Percentiles rank a stretch among this genome's conserved stretches.
Evolutionary conservation across 306 rosid species (phyloP).

Genomic region (Rubus idaeus): DNA sequence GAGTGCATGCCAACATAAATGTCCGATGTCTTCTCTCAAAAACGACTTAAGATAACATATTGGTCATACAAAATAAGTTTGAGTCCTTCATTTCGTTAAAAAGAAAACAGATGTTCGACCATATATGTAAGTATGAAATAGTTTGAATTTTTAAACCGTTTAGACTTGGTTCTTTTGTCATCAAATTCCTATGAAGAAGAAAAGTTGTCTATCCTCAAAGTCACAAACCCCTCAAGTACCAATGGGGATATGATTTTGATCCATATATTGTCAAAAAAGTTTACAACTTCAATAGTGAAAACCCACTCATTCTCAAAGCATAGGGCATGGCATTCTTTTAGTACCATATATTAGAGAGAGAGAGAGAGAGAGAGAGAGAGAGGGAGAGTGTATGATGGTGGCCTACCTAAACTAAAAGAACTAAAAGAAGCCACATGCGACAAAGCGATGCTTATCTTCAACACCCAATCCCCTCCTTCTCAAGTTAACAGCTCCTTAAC

Average conservation of each 20-base stretch:
- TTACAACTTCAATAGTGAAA: neutral
- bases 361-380: neutral
- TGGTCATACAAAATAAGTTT: too few relatives aligned
- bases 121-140: too few relatives aligned
- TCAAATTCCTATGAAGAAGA: too few relatives aligned
- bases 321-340: neutral
- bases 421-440: slow-evolving; percentile 29
- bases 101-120: too few relatives aligned
- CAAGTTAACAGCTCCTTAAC: slow-evolving; percentile 42
- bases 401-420: too few relatives aligned
- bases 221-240: neutral
- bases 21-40: too few relatives aligned
- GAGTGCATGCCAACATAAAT: too few relatives aligned
- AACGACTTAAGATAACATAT: too few relatives aligned
- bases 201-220: too few relatives aligned
- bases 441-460: slow-evolving; percentile 44
- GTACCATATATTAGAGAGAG: neutral
- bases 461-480: slow-evolving; percentile 19
- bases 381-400: slow-evolving; percentile 20
- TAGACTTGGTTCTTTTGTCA: too few relatives aligned
- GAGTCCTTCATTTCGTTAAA: too few relatives aligned
- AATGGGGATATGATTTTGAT: neutral
- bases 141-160: too few relatives aligned
- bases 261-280: neutral
- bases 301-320: neutral